Base-by-base conservation (phyloP, 257 asterid genomes). In the Coffea canephora region DNA sequence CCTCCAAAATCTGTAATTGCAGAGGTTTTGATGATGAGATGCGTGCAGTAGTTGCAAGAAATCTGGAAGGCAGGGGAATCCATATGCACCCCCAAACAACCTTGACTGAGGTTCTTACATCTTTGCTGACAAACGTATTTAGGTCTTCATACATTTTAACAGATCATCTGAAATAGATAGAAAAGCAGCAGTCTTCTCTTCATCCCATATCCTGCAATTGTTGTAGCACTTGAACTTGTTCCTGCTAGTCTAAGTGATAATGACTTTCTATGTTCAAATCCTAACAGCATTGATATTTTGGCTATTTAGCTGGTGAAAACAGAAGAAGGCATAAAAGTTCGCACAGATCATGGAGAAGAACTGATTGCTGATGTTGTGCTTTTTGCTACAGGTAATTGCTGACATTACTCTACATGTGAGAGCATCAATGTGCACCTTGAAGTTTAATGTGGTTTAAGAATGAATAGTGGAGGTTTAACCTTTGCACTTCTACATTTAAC, bases 11-110 rank as follows among this genome's bases (percentile, higher is more conserved):
- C 59, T 83, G 75, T 62, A 74, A 49, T 83, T 74, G 66, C 97
- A 96, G 99, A 86, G 99, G 99, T 77, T 96, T 96, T 84, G 99
- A 96, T 82, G 95, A 91, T 39, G 99, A 96, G 83, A 92, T 96
- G 97, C 92, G 99, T 82, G 89, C 94, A 59, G 93, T 80, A 65
- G 97, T 96, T 80, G 95, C 98, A 34, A 92, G 91, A 83, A 94
- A 94, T 88, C 89, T 96, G 74, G 98, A 96, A 91, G 99, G 97
- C 69, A 89, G 99, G 87, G 98, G 98, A 76, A 86, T 96, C 75
- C 93, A 86, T 84, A 71, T 96, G 90, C 99, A 91, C 83, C 97
- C 99, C 4, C 62, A 84, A 84, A 86, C 97, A 80, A 89, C 64
- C 80, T 77, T 96, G 88, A 88, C 94, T n/a, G 92, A 94, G 99